Evolutionary conservation across 306 rosid genomes (phyloP).

Genomic region (Lathyrus oleraceus): DNA sequence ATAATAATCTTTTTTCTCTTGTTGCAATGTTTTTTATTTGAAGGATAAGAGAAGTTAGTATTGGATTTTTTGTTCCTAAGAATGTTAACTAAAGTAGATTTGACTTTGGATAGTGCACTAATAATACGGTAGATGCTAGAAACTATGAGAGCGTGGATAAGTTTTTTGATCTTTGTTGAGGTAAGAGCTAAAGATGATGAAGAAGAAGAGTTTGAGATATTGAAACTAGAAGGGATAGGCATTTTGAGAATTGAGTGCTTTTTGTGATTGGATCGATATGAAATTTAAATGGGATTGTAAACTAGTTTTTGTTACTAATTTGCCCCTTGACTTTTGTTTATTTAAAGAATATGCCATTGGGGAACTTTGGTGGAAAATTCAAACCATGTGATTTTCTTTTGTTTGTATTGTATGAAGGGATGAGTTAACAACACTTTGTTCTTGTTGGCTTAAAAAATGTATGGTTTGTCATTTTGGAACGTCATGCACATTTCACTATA

Average conservation of each 20-base stretch:
- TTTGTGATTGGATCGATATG: not conserved
- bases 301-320: constrained; percentile 30
- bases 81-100: constrained; percentile 37
- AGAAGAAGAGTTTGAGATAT: constrained; percentile 29
- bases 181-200: constrained; percentile 45
- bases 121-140: constrained; percentile 59
- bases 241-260: constrained; percentile 30
- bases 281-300: constrained; percentile 35
- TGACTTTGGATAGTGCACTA: constrained; percentile 60
- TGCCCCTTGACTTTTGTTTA: constrained; percentile 56
- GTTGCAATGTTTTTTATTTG: constrained; percentile 20
- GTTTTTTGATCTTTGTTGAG: constrained; percentile 60
- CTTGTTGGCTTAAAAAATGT: not conserved
- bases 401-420: not conserved
- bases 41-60: not conserved
- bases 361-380: constrained; percentile 37
- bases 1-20: constrained; percentile 50
- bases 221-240: constrained; percentile 52
- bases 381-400: constrained; percentile 6
- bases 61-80: constrained; percentile 41
- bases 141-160: constrained; percentile 60
- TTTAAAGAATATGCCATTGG: constrained; percentile 40
- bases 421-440: not conserved
- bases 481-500: constrained; percentile 3
- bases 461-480: not conserved